Conservation (phyloP, 148 eudicot genomes). For the Silene latifolia region DNA sequence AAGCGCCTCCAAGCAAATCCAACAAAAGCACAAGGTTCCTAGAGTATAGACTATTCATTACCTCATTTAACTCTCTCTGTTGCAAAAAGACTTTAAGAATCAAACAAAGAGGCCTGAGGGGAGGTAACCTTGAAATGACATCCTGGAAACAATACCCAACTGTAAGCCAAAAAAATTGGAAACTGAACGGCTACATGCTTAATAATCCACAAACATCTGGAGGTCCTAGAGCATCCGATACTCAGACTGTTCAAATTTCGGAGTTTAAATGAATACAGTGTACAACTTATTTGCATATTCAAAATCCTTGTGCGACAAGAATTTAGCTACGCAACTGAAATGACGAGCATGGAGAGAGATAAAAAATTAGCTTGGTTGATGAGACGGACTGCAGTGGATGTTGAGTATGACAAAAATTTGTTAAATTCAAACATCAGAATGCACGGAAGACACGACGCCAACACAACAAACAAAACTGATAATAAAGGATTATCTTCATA, state of each 20-base stretch:
- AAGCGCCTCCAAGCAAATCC: background rate
- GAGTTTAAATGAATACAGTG: background rate
- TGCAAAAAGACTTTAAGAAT: constrained; percentile 91
- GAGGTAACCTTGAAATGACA: constrained; percentile 75
- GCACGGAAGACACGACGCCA: background rate
- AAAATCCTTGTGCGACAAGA: background rate
- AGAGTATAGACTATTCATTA: constrained; percentile 16
- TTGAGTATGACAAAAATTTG: background rate
- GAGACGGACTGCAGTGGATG: background rate
- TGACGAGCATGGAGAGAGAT: background rate
- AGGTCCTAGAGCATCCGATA: background rate
- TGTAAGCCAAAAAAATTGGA: background rate
- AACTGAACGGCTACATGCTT: background rate
- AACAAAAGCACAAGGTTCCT: background rate
- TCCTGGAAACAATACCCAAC: constrained; percentile 39
- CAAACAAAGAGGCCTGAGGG: constrained; percentile 85
- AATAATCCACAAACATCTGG: background rate
- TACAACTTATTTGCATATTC: background rate
- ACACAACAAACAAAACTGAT: background rate
- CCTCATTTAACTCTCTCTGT: constrained; percentile 96
- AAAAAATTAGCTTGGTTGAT: background rate
- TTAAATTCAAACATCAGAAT: background rate
- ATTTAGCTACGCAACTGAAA: background rate
- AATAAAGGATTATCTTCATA: too few relatives aligned
- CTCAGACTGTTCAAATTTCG: background rate